These are phyloP conservation scores for Sphaerulina musiva DNA, from an alignment of 2,329 filamentous ascomycete genomes.

Conservation along the genomic window DNA sequence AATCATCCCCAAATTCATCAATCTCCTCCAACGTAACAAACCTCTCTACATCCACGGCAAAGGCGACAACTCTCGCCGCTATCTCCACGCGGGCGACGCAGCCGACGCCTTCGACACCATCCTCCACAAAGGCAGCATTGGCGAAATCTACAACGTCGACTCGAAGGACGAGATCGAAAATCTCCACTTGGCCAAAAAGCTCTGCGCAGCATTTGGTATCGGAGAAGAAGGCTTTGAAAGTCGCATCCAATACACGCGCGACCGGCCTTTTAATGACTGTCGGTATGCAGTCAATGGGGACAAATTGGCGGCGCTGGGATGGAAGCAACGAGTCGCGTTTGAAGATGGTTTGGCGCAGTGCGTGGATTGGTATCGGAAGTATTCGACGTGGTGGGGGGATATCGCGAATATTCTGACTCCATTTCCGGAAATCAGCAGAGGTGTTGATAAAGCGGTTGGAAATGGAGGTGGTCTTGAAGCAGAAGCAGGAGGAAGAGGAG, in stretches of 20 bases:
- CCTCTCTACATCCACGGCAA: slow-evolving; percentile 71
- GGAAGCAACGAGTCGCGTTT: slow-evolving; percentile 61
- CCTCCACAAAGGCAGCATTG: slow-evolving; percentile 66
- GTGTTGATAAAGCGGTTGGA: neutral
- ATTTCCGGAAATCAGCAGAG: slow-evolving; percentile 42
- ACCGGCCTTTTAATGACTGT: slow-evolving; percentile 72
- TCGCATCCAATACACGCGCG: slow-evolving; percentile 68
- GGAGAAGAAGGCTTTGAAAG: slow-evolving; percentile 41
- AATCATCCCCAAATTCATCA: slow-evolving; percentile 77
- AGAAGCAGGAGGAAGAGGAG: neutral
- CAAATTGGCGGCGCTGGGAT: slow-evolving; percentile 61
- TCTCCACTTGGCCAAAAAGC: slow-evolving; percentile 57
- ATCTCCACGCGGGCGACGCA: slow-evolving; percentile 72
- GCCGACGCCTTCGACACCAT: slow-evolving; percentile 80
- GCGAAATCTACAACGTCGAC: slow-evolving; percentile 76
- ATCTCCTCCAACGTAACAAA: slow-evolving; percentile 58
- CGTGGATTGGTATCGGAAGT: slow-evolving; percentile 63
- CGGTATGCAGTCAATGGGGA: slow-evolving; percentile 65
- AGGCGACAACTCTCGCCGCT: slow-evolving; percentile 66
- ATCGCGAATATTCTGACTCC: slow-evolving; percentile 63
- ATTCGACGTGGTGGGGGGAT: slow-evolving; percentile 66
- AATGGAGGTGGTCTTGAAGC: neutral
- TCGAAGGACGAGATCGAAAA: slow-evolving; percentile 74
- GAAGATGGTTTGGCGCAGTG: slow-evolving; percentile 57
- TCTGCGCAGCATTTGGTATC: slow-evolving; percentile 59